Evolutionary conservation across 768 basidiomycete genomes (phyloP).

Genomic region (Lentinula boryana): DNA sequence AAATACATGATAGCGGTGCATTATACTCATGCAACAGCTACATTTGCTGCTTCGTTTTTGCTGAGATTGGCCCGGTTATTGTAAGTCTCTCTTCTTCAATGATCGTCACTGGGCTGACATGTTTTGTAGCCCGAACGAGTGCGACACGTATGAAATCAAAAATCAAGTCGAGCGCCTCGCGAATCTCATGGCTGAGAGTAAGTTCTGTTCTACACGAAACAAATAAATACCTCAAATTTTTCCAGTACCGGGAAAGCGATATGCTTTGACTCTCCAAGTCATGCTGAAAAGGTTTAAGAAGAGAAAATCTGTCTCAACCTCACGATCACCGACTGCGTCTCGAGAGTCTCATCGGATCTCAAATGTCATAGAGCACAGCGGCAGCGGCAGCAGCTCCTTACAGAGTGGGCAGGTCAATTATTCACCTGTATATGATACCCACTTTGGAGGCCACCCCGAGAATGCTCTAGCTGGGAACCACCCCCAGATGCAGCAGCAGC

Average conservation of each 20-base stretch:
- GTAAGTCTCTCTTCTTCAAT: conserved; percentile 35
- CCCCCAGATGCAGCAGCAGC: conserved; percentile 12
- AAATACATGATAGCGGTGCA: conserved; percentile 57
- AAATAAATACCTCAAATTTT: not conserved
- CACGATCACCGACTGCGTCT: conserved; percentile 55
- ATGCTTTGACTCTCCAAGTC: conserved; percentile 82
- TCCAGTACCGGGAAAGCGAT: conserved; percentile 87
- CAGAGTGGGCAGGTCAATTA: conserved; percentile 43
- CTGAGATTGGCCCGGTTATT: conserved; percentile 83
- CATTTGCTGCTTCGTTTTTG: conserved; percentile 88
- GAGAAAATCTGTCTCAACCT: conserved; percentile 45
- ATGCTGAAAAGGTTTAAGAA: conserved; percentile 80
- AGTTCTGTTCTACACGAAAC: conserved; percentile 15
- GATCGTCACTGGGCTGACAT: not conserved
- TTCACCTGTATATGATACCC: conserved; percentile 50
- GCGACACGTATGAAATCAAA: conserved; percentile 69
- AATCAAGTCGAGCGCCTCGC: conserved; percentile 75
- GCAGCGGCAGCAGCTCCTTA: conserved; percentile 29
- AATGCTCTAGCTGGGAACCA: conserved; percentile 17
- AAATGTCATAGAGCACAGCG: conserved; percentile 31
- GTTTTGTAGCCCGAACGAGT: conserved; percentile 66
- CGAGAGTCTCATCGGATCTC: conserved; percentile 44
- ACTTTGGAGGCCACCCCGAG: conserved; percentile 24
- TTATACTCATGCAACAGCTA: conserved; percentile 88
- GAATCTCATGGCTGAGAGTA: conserved; percentile 73